Percentiles rank a stretch among this genome's conserved stretches.
phyloP scores from a whole-genome alignment of 352 stramenopile genomes.

The Globisporangium nunn region DNA sequence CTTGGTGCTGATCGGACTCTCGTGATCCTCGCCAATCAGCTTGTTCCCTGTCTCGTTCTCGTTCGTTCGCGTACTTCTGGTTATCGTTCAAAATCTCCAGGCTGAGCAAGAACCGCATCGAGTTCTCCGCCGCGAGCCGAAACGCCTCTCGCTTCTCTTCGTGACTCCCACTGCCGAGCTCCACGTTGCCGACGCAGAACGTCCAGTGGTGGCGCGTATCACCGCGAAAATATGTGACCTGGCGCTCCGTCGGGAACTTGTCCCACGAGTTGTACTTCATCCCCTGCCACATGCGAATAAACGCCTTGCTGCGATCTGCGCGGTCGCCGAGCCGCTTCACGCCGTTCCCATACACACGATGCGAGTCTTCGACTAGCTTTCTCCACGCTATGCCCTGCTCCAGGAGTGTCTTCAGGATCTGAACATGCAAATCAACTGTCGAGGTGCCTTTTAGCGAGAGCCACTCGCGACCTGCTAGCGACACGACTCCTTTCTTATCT shows the following conservation, averaged over 20 bases:
- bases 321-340: conserved; percentile 11
- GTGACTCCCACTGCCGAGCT: conserved; percentile 61
- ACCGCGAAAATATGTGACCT: conserved; percentile 45
- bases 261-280: conserved; percentile 27
- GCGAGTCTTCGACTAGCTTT: conserved; percentile 30
- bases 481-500: conserved; percentile 28
- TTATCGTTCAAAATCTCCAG: conserved; percentile 14
- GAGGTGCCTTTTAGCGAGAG: conserved; percentile 30
- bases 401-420: conserved; percentile 42
- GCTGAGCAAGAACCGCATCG: conserved; percentile 32
- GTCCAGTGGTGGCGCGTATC: conserved; percentile 47
- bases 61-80: neutral
- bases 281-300: conserved; percentile 45
- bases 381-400: conserved; percentile 38
- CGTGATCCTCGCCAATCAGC: neutral
- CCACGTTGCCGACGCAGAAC: conserved; percentile 55
- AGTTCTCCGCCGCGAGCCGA: conserved; percentile 29
- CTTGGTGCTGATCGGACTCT: neutral
- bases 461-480: conserved; percentile 43
- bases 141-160: conserved; percentile 46
- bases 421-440: conserved; percentile 33
- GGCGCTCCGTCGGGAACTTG: conserved; percentile 30
- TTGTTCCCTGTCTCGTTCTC: neutral
- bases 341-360: conserved; percentile 16
- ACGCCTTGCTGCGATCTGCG: conserved; percentile 26